A percentile compares a stretch with the other conserved stretches of the same genome.
phyloP scores from a whole-genome alignment of 2,329 filamentous ascomycete species.

The Paecilomyces fulvus region DNA sequence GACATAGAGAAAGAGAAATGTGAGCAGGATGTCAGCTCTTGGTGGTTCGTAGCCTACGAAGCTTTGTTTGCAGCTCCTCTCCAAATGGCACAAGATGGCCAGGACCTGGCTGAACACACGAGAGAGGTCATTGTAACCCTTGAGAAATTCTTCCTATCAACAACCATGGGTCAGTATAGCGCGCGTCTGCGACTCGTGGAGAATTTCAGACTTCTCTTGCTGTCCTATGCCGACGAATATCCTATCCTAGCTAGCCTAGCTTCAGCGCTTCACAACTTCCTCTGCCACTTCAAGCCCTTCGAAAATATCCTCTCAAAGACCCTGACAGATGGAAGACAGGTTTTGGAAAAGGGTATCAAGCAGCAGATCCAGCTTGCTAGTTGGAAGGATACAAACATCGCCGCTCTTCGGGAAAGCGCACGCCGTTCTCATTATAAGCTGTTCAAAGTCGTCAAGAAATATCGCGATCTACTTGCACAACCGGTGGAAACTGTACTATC shows the following conservation, averaged over 20 bases:
- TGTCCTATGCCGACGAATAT: slow-evolving; percentile 52
- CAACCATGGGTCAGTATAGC: slow-evolving; percentile 72
- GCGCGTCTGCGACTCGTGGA: slow-evolving; percentile 62
- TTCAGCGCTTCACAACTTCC: slow-evolving; percentile 64
- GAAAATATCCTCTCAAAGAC: slow-evolving; percentile 56
- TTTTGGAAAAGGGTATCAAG: slow-evolving; percentile 85
- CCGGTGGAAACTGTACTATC: slow-evolving; percentile 56
- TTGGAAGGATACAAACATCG: slow-evolving; percentile 97
- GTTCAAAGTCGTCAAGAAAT: slow-evolving; percentile 85
- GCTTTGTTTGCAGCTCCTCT: slow-evolving; percentile 70
- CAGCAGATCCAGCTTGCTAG: slow-evolving; percentile 88
- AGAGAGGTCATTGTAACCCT: slow-evolving; percentile 65
- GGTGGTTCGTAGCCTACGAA: slow-evolving; percentile 97
- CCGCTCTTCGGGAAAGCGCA: slow-evolving; percentile 78
- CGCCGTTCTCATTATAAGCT: slow-evolving; percentile 85
- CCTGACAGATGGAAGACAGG: slow-evolving; percentile 58
- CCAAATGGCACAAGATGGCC: slow-evolving; percentile 51
- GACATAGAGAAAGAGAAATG: slow-evolving; percentile 74
- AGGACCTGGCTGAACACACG: slow-evolving; percentile 56
- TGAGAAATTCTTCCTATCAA: slow-evolving; percentile 67
- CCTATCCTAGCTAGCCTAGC: slow-evolving; percentile 51
- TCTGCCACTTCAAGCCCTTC: slow-evolving; percentile 66
- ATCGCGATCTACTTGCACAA: slow-evolving; percentile 68
- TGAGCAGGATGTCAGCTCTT: slow-evolving; percentile 68
- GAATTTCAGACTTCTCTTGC: slow-evolving; percentile 55